Evolutionary conservation across 257 asterid genomes (phyloP).

Genomic region (Gentiana dahurica): DNA sequence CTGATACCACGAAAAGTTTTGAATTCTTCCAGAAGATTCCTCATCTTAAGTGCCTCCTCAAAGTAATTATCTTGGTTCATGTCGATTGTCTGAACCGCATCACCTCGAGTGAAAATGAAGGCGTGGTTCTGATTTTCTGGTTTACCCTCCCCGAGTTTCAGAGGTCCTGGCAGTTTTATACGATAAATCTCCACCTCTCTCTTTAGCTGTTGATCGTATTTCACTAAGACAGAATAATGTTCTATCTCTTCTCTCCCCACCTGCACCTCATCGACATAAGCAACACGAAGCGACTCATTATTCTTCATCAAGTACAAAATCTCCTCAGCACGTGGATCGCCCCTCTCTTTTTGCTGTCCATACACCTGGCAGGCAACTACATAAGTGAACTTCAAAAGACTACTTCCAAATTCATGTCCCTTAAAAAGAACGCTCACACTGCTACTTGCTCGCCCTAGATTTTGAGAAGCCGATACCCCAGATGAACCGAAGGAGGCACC

Average conservation of each 20-base stretch:
- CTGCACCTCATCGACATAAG: conserved; percentile 78
- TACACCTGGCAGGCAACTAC: conserved; percentile 94
- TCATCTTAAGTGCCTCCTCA: conserved; percentile 94
- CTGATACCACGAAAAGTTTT: conserved; percentile 58
- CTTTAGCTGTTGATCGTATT: conserved; percentile 65
- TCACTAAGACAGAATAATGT: conserved; percentile 84
- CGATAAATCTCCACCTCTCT: conserved; percentile 84
- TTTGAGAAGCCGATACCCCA: conserved; percentile 25
- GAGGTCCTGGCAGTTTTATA: conserved; percentile 74
- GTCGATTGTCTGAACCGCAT: conserved; percentile 89
- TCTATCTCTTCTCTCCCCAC: conserved; percentile 68
- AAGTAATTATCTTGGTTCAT: conserved; percentile 95
- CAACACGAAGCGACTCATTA: conserved; percentile 90
- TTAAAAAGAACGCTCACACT: conserved; percentile 60
- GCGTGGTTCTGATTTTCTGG: conserved; percentile 99
- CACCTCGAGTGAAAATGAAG: conserved; percentile 87
- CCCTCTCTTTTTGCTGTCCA: conserved; percentile 70
- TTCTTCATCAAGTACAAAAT: conserved; percentile 65
- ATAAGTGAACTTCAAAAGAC: conserved; percentile 78
- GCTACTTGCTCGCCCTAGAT: conserved; percentile 59
- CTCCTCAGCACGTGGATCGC: conserved; percentile 86
- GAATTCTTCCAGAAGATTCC: conserved; percentile 91
- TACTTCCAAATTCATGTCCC: conserved; percentile 71
- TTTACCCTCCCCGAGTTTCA: conserved; percentile 97
- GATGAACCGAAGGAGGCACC: conserved; percentile 13